Base-by-base conservation (phyloP, 495 filamentous ascomycete species). In the Xylaria intraflava region DNA sequence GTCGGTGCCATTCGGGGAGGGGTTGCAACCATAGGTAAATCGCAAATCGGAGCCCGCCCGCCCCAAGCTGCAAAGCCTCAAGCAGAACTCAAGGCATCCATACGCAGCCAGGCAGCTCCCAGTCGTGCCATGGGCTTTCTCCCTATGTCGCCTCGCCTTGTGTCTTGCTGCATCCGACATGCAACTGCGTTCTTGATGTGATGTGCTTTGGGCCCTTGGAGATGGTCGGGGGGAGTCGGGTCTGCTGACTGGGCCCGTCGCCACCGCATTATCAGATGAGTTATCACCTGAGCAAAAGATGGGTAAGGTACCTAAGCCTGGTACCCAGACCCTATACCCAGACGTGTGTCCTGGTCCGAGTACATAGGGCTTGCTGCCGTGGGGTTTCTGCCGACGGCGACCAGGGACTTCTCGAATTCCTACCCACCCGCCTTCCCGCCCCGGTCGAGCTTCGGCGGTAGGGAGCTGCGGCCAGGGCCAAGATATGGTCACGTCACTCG, bases 381-480 rank as follows among this genome's bases (percentile, higher is more conserved):
- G 41, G 41, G 20, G 41, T 20, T 43, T 26, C 30, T 23, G 6
- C 41, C 11, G 41, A 14, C 20, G 22, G 20, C 41, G 23, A 23
- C 41, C 23, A 20, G 17, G 22, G 22, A 42, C 6, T 42, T 9
- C 7, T 42, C n/a, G 22, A 24, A 8, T 5, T 42, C 17, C 39
- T 24, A 12, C 10, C 31, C 31, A 38, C 35, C 11, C 11, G 35
- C 20, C 31, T 45, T 41, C 22, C 41, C 40, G 29, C 40, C 41
- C 40, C 41, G 30, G 30, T 45, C 40, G 20, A 26, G 41, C 30
- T 53, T 53, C n/a, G 51, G 42, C 51, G 42, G 19, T 47, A 44
- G 26, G 42, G 40, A 39, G 26, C 3, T 46, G 29, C 46, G n/a
- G 26, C 30, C 39, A 45, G 39, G 49, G 7, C 20, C 17, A 2